A percentile compares a stretch with the other conserved stretches of the same genome.
Conservation (phyloP, 306 rosid genomes). For the Fragaria ananassa region DNA sequence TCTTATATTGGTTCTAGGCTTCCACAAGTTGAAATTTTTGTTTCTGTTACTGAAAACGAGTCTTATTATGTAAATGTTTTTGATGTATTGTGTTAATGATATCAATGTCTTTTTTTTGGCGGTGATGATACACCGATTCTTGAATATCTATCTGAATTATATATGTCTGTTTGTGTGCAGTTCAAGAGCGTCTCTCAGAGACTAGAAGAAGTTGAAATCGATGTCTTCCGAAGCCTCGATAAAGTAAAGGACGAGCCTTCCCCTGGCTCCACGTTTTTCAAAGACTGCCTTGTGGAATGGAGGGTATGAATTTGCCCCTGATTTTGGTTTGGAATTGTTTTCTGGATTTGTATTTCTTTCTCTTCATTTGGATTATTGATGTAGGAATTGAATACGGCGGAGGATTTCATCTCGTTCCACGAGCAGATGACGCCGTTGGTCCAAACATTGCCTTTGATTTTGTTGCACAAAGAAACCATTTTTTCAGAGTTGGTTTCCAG, state of each 20-base stretch:
- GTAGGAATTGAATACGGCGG: conserved; percentile 91
- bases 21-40: background rate
- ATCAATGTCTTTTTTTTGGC: background rate
- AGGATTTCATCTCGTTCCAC: conserved; percentile 75
- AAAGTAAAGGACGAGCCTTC: conserved; percentile 66
- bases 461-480: conserved; percentile 70
- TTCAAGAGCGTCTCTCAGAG: conserved; percentile 67
- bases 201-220: conserved; percentile 61
- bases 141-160: too few species aligned
- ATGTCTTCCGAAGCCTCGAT: conserved; percentile 66
- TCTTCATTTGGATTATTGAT: background rate
- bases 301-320: conserved; percentile 46
- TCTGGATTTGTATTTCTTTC: background rate
- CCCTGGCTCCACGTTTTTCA: conserved; percentile 75
- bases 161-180: conserved; percentile 31
- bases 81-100: background rate
- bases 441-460: conserved; percentile 68
- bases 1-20: background rate
- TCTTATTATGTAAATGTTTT: background rate
- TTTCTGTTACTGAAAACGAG: background rate
- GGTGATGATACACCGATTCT: too few species aligned
- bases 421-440: conserved; percentile 64
- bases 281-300: conserved; percentile 85
- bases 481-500: conserved; percentile 60
- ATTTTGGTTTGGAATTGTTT: background rate